These are phyloP conservation scores for Onygena corvina DNA, from an alignment of 2,329 filamentous ascomycete species.

Conservation along the genomic window DNA sequence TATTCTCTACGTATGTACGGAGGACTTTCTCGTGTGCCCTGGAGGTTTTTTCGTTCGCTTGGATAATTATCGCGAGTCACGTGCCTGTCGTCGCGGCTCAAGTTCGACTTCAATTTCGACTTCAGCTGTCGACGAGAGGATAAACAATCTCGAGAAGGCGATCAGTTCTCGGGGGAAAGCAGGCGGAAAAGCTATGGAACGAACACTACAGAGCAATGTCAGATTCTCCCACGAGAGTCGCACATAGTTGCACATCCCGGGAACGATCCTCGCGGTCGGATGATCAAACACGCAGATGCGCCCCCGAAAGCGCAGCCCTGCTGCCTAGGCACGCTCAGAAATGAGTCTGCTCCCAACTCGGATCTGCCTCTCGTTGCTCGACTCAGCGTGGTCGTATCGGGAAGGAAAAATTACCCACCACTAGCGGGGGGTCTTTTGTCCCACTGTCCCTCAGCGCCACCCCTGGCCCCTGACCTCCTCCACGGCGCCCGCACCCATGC, in stretches of 20 bases:
- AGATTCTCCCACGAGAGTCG: too few relatives aligned
- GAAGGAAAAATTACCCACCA: conserved; percentile 6
- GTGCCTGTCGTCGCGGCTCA: too few relatives aligned
- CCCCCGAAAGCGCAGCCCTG: not conserved
- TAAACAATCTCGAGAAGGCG: too few relatives aligned
- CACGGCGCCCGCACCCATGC: not conserved
- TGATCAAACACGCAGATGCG: conserved; percentile 3
- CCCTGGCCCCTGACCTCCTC: not conserved
- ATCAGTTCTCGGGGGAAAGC: too few relatives aligned
- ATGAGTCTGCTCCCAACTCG: not conserved
- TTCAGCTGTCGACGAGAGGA: too few relatives aligned
- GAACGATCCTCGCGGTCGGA: not conserved
- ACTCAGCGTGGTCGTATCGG: conserved; percentile 4
- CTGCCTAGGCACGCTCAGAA: not conserved
- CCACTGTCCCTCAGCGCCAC: not conserved
- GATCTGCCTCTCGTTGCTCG: not conserved
- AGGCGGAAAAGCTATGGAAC: too few relatives aligned
- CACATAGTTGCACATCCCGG: too few relatives aligned
- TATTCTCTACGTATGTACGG: not conserved
- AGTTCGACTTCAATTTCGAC: too few relatives aligned
- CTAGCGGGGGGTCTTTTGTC: conserved; percentile 2
- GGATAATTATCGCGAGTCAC: too few relatives aligned
- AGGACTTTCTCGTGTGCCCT: not conserved
- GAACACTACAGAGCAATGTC: too few relatives aligned
- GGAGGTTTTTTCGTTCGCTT: too few relatives aligned